phyloP scores from a whole-genome alignment of 345 rosid species.

The Aquilaria malaccensis region DNA sequence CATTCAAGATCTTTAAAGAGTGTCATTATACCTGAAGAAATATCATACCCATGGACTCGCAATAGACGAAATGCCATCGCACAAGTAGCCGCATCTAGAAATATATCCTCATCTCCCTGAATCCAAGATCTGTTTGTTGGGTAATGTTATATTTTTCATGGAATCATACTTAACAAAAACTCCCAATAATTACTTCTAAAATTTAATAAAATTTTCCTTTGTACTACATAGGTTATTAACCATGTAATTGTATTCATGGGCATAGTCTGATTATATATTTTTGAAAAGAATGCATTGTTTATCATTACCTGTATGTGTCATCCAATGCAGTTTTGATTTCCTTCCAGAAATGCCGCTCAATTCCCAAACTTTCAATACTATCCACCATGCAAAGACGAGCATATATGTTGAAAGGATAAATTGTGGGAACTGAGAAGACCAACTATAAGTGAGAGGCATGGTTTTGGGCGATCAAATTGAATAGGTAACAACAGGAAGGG shows the following conservation, averaged over 20 bases:
- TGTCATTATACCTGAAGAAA: conserved; percentile 52
- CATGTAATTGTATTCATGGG: too few relatives aligned
- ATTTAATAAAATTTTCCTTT: too few relatives aligned
- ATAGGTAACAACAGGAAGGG: neutral
- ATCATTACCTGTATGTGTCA: conserved; percentile 54
- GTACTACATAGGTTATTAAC: too few relatives aligned
- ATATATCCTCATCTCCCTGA: conserved; percentile 65
- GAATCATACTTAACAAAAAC: conserved; percentile 6
- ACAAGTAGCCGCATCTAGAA: conserved; percentile 46
- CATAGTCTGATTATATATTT: neutral
- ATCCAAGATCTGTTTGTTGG: conserved; percentile 57
- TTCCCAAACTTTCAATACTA: conserved; percentile 62
- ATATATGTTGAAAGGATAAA: conserved; percentile 53
- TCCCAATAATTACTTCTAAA: too few relatives aligned
- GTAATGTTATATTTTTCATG: conserved; percentile 16
- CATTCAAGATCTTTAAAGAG: neutral
- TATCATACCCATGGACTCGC: conserved; percentile 57
- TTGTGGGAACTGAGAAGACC: conserved; percentile 60
- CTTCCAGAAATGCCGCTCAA: conserved; percentile 46
- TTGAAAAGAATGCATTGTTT: neutral
- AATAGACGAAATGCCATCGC: conserved; percentile 78
- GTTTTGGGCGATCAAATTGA: neutral
- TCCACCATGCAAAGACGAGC: conserved; percentile 56
- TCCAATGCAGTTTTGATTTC: conserved; percentile 47
- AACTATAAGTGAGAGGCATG: conserved; percentile 10